Evolutionary conservation across 805 yeast genomes (phyloP).

Genomic region (Citeromyces matritensis): DNA sequence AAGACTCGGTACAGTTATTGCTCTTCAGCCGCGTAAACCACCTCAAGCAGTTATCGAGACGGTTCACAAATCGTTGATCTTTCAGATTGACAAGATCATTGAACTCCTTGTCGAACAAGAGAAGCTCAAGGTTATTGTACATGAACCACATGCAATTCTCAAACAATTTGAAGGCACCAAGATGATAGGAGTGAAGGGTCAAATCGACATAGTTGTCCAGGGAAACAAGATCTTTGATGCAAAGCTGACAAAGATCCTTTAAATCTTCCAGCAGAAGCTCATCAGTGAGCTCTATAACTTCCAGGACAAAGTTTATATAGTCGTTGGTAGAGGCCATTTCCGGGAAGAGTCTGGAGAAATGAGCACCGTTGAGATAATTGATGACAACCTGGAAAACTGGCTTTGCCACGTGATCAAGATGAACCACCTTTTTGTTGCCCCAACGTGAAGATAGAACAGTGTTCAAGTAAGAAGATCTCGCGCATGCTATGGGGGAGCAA

Average conservation of each 20-base stretch:
- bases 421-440: slow-evolving; percentile 18
- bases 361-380: slow-evolving; percentile 41
- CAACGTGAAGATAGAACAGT: slow-evolving; percentile 35
- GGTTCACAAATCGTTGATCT: slow-evolving; percentile 6
- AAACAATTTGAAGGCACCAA: slow-evolving; percentile 38
- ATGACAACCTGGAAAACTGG: slow-evolving; percentile 32
- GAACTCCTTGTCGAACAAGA: slow-evolving; percentile 32
- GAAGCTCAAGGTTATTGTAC: slow-evolving; percentile 44
- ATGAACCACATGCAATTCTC: slow-evolving; percentile 55
- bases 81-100: slow-evolving; percentile 14
- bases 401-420: slow-evolving; percentile 25
- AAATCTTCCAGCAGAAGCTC: slow-evolving; percentile 45
- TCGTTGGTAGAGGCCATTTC: slow-evolving; percentile 14
- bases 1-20: slow-evolving; percentile 7
- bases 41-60: slow-evolving; percentile 16
- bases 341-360: slow-evolving; percentile 23
- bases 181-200: slow-evolving; percentile 34
- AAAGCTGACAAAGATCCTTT: slow-evolving; percentile 45
- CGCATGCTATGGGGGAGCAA: slow-evolving; percentile 35
- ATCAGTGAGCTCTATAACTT: slow-evolving; percentile 45
- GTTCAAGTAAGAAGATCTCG: slow-evolving; percentile 53
- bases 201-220: slow-evolving; percentile 47
- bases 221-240: slow-evolving; percentile 36
- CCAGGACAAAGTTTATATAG: slow-evolving; percentile 39
- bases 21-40: slow-evolving; percentile 16